These are phyloP conservation scores for Aureobasidium musti DNA, from an alignment of 2,329 filamentous ascomycete genomes.

Conservation along the genomic window DNA sequence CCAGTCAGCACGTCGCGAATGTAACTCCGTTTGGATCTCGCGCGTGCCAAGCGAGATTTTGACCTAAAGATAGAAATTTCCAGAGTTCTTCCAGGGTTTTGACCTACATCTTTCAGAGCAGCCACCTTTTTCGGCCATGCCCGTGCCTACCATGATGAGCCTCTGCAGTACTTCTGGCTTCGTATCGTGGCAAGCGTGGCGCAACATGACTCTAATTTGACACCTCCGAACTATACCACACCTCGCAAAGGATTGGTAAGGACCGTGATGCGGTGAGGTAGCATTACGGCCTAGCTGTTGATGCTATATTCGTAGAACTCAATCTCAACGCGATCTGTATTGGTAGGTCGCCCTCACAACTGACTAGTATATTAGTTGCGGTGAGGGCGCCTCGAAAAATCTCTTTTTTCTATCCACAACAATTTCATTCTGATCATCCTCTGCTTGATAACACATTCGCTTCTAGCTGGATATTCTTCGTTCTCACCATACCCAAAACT, in stretches of 20 bases:
- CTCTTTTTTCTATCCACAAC: slow-evolving; percentile 7
- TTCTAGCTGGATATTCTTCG: not conserved
- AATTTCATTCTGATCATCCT: slow-evolving; percentile 8
- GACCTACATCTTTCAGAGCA: not conserved
- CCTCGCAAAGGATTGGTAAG: slow-evolving; percentile 10
- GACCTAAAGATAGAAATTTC: slow-evolving; percentile 8
- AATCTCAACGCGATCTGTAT: not conserved
- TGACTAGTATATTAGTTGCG: slow-evolving; percentile 22
- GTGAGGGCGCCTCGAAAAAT: not conserved
- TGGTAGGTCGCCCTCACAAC: not conserved
- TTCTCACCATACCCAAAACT: not conserved
- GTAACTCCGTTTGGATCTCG: not conserved
- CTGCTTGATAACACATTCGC: slow-evolving; percentile 16
- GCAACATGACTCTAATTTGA: not conserved
- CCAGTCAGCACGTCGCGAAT: slow-evolving; percentile 4
- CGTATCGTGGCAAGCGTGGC: slow-evolving; percentile 22
- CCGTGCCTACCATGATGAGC: not conserved
- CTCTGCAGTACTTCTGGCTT: not conserved
- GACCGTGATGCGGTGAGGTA: not conserved
- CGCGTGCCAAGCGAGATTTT: slow-evolving; percentile 1
- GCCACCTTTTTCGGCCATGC: not conserved
- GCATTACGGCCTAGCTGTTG: not conserved
- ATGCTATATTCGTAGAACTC: slow-evolving; percentile 13
- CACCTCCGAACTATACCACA: slow-evolving; percentile 2
- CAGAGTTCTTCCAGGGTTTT: not conserved